Percentiles rank a stretch among this genome's conserved stretches.
Evolutionary conservation across 441 rosid genomes (phyloP).

Genomic region (Populus tomentosa): DNA sequence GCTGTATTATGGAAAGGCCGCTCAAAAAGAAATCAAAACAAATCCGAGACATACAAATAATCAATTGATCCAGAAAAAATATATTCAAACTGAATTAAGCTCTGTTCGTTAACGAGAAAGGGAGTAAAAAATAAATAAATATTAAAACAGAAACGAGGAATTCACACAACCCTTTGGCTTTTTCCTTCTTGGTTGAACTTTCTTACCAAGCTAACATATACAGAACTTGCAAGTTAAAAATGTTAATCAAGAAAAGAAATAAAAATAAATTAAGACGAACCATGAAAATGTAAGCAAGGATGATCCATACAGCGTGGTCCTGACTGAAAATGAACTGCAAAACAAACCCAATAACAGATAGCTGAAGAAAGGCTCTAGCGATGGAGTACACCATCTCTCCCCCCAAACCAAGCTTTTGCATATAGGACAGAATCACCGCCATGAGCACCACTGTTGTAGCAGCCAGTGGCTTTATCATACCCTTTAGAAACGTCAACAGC

Average conservation of each 20-base stretch:
- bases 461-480: constrained; percentile 77
- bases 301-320: constrained; percentile 50
- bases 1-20: too few relatives aligned
- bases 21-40: neutral
- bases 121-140: neutral
- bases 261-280: constrained; percentile 19
- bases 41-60: neutral
- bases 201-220: neutral
- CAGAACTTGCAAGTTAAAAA: neutral
- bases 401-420: constrained; percentile 63
- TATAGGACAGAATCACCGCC: constrained; percentile 56
- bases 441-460: constrained; percentile 65
- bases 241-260: neutral
- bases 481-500: constrained; percentile 46
- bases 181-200: neutral
- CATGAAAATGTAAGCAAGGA: constrained; percentile 87
- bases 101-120: neutral
- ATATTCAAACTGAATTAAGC: neutral
- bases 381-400: constrained; percentile 73
- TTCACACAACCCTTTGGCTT: neutral
- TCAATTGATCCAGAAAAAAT: neutral
- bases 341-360: constrained; percentile 84
- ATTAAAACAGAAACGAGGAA: neutral
- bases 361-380: constrained; percentile 68
- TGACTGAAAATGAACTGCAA: constrained; percentile 75